phyloP scores from a whole-genome alignment of 2,329 filamentous ascomycete genomes.

The Proliferodiscus dingleyae region DNA sequence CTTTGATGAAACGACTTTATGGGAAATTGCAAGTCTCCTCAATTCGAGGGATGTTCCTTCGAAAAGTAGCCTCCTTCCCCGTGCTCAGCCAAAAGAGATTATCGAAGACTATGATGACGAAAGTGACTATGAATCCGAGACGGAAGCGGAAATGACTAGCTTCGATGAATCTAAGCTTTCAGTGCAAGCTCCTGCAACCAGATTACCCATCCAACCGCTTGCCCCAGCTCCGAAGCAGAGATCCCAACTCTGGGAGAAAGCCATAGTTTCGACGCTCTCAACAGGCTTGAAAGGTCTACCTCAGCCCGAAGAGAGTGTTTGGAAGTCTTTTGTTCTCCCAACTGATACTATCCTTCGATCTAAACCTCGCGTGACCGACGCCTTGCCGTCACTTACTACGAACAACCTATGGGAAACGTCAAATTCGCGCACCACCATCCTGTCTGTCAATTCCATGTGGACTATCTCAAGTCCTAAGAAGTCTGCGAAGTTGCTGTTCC shows the following conservation, averaged over 20 bases:
- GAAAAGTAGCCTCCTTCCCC: constrained; percentile 45
- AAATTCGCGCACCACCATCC: neutral
- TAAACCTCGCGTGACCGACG: constrained; percentile 9
- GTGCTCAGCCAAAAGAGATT: constrained; percentile 6
- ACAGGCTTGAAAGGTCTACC: constrained; percentile 12
- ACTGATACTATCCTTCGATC: constrained; percentile 13
- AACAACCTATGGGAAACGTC: constrained; percentile 16
- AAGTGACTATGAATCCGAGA: constrained; percentile 10
- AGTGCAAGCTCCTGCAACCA: constrained; percentile 7
- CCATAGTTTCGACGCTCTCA: neutral
- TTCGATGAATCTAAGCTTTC: neutral
- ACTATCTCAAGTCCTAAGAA: neutral
- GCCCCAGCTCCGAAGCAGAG: constrained; percentile 2
- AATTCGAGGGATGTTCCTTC: constrained; percentile 48
- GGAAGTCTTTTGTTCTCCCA: constrained; percentile 19
- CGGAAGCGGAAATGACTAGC: constrained; percentile 2
- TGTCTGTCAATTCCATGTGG: constrained; percentile 13
- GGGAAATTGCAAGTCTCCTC: constrained; percentile 59
- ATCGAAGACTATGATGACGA: constrained; percentile 22
- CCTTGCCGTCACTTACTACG: constrained; percentile 14
- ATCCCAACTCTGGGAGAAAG: constrained; percentile 19
- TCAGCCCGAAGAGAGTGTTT: constrained; percentile 20
- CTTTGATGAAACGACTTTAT: constrained; percentile 58
- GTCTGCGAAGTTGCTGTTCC: neutral
- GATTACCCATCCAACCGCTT: constrained; percentile 21